Percentiles rank a stretch among this genome's conserved stretches.
Conservation (phyloP, 2,329 filamentous ascomycete species). For the Basipetospora chlamydospora region DNA sequence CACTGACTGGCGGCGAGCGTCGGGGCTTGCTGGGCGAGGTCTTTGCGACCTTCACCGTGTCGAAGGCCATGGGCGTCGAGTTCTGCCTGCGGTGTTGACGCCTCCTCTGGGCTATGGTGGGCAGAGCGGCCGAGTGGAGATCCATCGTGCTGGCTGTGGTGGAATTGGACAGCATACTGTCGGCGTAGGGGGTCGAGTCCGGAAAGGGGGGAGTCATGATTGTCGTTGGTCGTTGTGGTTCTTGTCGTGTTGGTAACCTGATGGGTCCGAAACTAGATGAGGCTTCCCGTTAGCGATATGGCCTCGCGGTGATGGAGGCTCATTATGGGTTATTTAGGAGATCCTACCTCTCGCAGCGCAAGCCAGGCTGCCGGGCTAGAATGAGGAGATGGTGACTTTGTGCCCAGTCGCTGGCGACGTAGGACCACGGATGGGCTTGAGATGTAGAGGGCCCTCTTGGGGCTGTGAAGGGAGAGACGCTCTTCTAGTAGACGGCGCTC, state of each 20-base stretch:
- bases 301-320: too few relatives aligned
- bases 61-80: conserved; percentile 63
- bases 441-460: background rate
- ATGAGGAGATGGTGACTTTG: conserved; percentile 21
- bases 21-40: conserved; percentile 40
- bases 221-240: conserved; percentile 32
- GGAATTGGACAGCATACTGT: conserved; percentile 66
- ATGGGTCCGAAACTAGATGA: conserved; percentile 27
- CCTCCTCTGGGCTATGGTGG: conserved; percentile 4
- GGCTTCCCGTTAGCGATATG: too few relatives aligned
- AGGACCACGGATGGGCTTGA: conserved; percentile 9
- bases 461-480: background rate
- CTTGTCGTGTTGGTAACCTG: conserved; percentile 36
- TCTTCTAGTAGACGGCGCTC: too few relatives aligned
- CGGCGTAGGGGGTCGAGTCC: conserved; percentile 50
- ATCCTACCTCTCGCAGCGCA: conserved; percentile 67
- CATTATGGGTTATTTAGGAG: too few relatives aligned
- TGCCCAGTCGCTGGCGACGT: conserved; percentile 34
- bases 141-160: conserved; percentile 35
- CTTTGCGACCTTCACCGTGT: conserved; percentile 52
- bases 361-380: conserved; percentile 66
- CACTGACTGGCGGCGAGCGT: conserved; percentile 22
- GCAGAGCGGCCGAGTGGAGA: conserved; percentile 3
- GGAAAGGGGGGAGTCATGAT: conserved; percentile 28
- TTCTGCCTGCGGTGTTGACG: conserved; percentile 65